Evolutionary conservation across 805 yeast genomes (phyloP).

Genomic region (Scheffersomyces spartinae): DNA sequence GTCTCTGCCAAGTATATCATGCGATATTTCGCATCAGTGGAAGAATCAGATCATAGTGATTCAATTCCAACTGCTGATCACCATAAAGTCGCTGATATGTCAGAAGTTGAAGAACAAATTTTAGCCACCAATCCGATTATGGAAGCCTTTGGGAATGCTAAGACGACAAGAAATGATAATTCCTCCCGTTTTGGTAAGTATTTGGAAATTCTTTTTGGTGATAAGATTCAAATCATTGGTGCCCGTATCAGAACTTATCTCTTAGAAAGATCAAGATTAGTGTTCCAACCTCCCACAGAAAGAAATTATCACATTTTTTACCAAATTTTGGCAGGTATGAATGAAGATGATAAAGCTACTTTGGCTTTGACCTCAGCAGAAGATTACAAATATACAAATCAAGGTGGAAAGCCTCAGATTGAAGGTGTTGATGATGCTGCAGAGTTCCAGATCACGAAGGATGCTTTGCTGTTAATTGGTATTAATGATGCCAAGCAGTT

Average conservation of each 20-base stretch:
- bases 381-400: slow-evolving; percentile 75
- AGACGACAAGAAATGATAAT: slow-evolving; percentile 93
- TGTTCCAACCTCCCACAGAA: slow-evolving; percentile 83
- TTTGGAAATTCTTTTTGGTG: slow-evolving; percentile 78
- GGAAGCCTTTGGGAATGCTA: slow-evolving; percentile 98
- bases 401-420: slow-evolving; percentile 70
- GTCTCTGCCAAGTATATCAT: slow-evolving; percentile 94
- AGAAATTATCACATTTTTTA: slow-evolving; percentile 93
- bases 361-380: slow-evolving; percentile 53
- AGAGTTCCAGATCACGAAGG: slow-evolving; percentile 67
- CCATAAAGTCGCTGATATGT: slow-evolving; percentile 49
- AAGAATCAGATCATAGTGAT: too few relatives aligned
- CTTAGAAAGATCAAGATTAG: slow-evolving; percentile 87
- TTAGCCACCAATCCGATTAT: slow-evolving; percentile 94
- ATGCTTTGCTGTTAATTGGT: slow-evolving; percentile 74
- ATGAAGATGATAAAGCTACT: slow-evolving; percentile 39
- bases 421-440: slow-evolving; percentile 70
- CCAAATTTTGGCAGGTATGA: slow-evolving; percentile 71
- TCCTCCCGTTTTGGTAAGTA: slow-evolving; percentile 97
- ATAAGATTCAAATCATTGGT: slow-evolving; percentile 71
- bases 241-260: slow-evolving; percentile 90
- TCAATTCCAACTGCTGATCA: slow-evolving; percentile 2
- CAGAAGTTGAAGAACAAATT: slow-evolving; percentile 86
- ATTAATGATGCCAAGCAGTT: slow-evolving; percentile 46
- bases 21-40: slow-evolving; percentile 96